Evolutionary conservation across 257 asterid genomes (phyloP).

Genomic region (Pogostemon cablin): DNA sequence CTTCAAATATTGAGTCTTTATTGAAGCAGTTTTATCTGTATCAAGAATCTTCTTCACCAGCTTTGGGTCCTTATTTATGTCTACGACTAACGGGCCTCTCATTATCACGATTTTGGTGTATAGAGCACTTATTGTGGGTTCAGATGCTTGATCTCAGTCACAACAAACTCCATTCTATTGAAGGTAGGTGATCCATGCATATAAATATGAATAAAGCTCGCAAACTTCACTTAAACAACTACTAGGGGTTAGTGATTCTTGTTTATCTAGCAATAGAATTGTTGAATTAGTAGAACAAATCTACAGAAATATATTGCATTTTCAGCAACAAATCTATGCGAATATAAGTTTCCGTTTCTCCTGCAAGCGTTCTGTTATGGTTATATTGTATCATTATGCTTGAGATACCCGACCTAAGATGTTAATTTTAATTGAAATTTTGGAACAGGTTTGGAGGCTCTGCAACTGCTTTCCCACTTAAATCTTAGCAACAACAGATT

Average conservation of each 20-base stretch:
- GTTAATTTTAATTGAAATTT: slow-evolving; percentile 6
- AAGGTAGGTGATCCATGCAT: slow-evolving; percentile 55
- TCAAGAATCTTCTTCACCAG: slow-evolving; percentile 53
- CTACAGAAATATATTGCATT: not conserved
- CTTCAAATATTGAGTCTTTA: slow-evolving; percentile 55
- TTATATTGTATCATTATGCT: not conserved
- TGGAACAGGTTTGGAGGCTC: slow-evolving; percentile 78
- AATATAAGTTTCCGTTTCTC: not conserved
- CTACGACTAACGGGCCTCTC: slow-evolving; percentile 70
- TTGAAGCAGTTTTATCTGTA: slow-evolving; percentile 49
- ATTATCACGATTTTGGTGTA: slow-evolving; percentile 65
- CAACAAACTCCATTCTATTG: slow-evolving; percentile 78
- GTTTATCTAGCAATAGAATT: not conserved
- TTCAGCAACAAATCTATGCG: not conserved
- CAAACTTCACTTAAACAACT: not conserved
- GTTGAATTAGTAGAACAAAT: not conserved
- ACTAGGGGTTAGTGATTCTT: not conserved
- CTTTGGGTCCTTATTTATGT: slow-evolving; percentile 37
- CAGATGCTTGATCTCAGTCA: slow-evolving; percentile 91
- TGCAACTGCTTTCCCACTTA: slow-evolving; percentile 84
- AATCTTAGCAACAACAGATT: slow-evolving; percentile 71
- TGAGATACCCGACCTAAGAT: not conserved
- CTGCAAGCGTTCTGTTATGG: not conserved
- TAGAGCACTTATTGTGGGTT: slow-evolving; percentile 83
- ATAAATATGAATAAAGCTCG: not conserved